phyloP scores from a whole-genome alignment of 2,329 filamentous ascomycete genomes.

The Colletotrichum australisinense region DNA sequence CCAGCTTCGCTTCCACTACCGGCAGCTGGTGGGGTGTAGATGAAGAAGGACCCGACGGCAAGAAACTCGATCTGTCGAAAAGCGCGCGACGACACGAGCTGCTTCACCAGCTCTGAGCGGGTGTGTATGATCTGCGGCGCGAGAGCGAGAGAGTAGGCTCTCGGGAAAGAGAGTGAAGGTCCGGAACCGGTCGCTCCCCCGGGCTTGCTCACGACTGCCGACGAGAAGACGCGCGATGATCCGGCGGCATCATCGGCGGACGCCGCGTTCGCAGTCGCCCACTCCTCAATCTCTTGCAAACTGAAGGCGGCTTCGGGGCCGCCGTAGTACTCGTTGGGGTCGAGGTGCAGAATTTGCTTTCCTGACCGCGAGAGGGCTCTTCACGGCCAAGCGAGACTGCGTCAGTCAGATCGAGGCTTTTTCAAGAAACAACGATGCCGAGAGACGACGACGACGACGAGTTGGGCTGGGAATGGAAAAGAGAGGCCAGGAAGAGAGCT shows the following conservation, averaged over 20 bases:
- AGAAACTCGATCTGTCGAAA: constrained; percentile 93
- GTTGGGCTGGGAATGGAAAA: constrained; percentile 25
- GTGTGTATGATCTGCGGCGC: constrained; percentile 90
- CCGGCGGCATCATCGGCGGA: constrained; percentile 32
- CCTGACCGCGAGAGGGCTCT: constrained; percentile 93
- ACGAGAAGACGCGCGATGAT: constrained; percentile 48
- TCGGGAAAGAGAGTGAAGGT: constrained; percentile 66
- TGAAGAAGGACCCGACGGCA: constrained; percentile 92
- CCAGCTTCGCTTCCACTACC: constrained; percentile 33
- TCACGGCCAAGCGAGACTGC: constrained; percentile 57
- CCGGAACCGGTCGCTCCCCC: constrained; percentile 40
- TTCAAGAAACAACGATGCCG: constrained; percentile 30
- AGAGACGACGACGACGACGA: constrained; percentile 3
- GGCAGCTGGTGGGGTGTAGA: constrained; percentile 62
- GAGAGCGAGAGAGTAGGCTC: constrained; percentile 85
- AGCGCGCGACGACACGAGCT: constrained; percentile 88
- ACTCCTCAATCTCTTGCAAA: constrained; percentile 82
- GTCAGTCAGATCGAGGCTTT: constrained; percentile 76
- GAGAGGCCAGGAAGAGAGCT: constrained; percentile 51
- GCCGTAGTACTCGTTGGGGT: constrained; percentile 90
- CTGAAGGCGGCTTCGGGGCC: constrained; percentile 87
- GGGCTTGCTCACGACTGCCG: constrained; percentile 51
- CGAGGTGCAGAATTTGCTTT: constrained; percentile 92
- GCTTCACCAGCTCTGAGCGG: constrained; percentile 79
- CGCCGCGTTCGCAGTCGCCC: constrained; percentile 63